A percentile compares a stretch with the other conserved stretches of the same genome.
These are phyloP conservation scores for Juncus inflexus DNA, from an alignment of 176 grass and related monocot species.

Conservation along the genomic window DNA sequence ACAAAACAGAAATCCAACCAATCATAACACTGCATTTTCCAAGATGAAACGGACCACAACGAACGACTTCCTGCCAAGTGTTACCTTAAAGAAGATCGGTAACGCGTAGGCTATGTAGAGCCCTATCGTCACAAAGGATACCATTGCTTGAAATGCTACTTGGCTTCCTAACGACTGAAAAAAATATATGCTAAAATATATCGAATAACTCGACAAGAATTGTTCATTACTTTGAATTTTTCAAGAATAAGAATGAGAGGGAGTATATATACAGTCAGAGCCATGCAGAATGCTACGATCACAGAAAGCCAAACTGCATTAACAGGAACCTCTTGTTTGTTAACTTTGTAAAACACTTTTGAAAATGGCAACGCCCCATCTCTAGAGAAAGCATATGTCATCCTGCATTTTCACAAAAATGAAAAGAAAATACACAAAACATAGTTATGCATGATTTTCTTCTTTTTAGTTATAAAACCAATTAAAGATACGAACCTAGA, in stretches of 20 bases:
- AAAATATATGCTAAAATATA: neutral
- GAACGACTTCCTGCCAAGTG: slow-evolving; percentile 38
- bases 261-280: slow-evolving; percentile 33
- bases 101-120: slow-evolving; percentile 57
- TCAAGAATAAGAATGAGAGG: neutral
- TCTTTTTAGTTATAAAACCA: neutral
- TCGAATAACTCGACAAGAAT: neutral
- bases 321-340: slow-evolving; percentile 55
- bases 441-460: neutral
- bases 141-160: slow-evolving; percentile 7
- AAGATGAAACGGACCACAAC: slow-evolving; percentile 19
- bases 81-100: slow-evolving; percentile 57
- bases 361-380: slow-evolving; percentile 69
- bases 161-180: slow-evolving; percentile 60
- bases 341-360: slow-evolving; percentile 40
- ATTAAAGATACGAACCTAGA: slow-evolving; percentile 35
- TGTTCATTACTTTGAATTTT: neutral
- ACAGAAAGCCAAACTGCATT: slow-evolving; percentile 74
- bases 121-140: slow-evolving; percentile 42
- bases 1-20: slow-evolving; percentile 43
- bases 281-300: slow-evolving; percentile 53
- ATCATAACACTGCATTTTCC: slow-evolving; percentile 27
- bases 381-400: slow-evolving; percentile 68
- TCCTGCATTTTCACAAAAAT: slow-evolving; percentile 28
- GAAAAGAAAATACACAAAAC: neutral